Evolutionary conservation across 169 alveolate species (phyloP).

Genomic region (Plasmodium vinckei): DNA sequence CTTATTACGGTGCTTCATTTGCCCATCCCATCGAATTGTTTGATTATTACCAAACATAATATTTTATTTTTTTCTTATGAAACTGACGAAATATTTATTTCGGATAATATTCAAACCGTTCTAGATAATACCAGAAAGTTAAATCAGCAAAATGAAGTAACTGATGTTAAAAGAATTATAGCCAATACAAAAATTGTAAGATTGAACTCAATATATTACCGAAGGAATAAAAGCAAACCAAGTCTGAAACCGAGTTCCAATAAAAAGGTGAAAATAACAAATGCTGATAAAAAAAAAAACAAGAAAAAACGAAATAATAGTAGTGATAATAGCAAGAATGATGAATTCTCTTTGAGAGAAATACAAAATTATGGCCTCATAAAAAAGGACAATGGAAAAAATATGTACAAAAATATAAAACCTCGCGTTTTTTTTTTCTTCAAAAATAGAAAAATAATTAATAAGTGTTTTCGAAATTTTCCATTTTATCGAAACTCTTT

Average conservation of each 20-base stretch:
- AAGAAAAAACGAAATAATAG: neutral
- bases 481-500: neutral
- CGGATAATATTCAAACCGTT: slow-evolving; percentile 53
- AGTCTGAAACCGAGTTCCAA: neutral
- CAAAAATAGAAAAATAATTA: slow-evolving; percentile 14
- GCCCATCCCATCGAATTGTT: slow-evolving; percentile 71
- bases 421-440: slow-evolving; percentile 12
- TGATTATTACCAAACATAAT: slow-evolving; percentile 61
- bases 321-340: neutral
- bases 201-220: slow-evolving; percentile 15
- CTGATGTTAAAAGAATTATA: slow-evolving; percentile 38
- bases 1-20: slow-evolving; percentile 46
- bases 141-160: neutral
- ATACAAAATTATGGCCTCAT: neutral
- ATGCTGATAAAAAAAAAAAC: neutral
- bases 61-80: slow-evolving; percentile 70
- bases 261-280: neutral
- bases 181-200: slow-evolving; percentile 64
- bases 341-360: neutral
- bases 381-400: neutral
- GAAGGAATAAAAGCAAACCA: too few relatives aligned
- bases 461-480: slow-evolving; percentile 1
- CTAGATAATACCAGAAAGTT: slow-evolving; percentile 11
- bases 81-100: slow-evolving; percentile 70
- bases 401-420: too few relatives aligned